A percentile compares a stretch with the other conserved stretches of the same genome.
phyloP scores from a whole-genome alignment of 352 stramenopile species.

The Phytopythium cucurbitacearum region DNA sequence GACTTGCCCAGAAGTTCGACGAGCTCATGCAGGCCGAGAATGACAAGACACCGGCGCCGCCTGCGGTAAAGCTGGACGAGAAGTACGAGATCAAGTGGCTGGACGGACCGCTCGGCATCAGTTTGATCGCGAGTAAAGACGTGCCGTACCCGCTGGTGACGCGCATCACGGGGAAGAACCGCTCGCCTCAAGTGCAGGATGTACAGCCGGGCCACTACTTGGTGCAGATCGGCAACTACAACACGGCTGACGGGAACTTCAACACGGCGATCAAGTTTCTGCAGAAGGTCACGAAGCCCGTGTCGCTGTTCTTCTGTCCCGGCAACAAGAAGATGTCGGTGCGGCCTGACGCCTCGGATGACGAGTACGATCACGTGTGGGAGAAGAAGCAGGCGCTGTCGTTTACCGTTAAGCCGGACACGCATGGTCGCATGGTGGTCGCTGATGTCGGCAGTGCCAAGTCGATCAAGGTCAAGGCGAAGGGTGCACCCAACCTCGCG shows the following conservation, averaged over 20 bases:
- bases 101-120: slow-evolving; percentile 81
- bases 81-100: slow-evolving; percentile 89
- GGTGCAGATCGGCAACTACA: slow-evolving; percentile 83
- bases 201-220: slow-evolving; percentile 85
- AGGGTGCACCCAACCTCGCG: slow-evolving; percentile 44
- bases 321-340: slow-evolving; percentile 76
- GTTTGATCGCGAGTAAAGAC: slow-evolving; percentile 85
- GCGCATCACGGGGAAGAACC: slow-evolving; percentile 86
- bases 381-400: slow-evolving; percentile 86
- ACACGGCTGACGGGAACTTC: slow-evolving; percentile 81
- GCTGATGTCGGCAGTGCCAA: slow-evolving; percentile 81
- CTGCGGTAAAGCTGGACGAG: slow-evolving; percentile 70
- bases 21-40: slow-evolving; percentile 65
- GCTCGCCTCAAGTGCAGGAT: slow-evolving; percentile 82
- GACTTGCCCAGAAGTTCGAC: slow-evolving; percentile 72
- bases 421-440: slow-evolving; percentile 66
- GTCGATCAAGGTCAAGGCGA: slow-evolving; percentile 82
- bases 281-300: slow-evolving; percentile 83
- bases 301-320: slow-evolving; percentile 80
- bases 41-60: slow-evolving; percentile 60
- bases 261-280: slow-evolving; percentile 89
- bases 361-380: slow-evolving; percentile 87
- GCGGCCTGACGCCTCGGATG: slow-evolving; percentile 51
- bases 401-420: slow-evolving; percentile 75
- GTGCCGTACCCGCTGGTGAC: slow-evolving; percentile 84